Conservation (phyloP, 192 early-diverging fungal genomes). For the Podochytrium sp. region DNA sequence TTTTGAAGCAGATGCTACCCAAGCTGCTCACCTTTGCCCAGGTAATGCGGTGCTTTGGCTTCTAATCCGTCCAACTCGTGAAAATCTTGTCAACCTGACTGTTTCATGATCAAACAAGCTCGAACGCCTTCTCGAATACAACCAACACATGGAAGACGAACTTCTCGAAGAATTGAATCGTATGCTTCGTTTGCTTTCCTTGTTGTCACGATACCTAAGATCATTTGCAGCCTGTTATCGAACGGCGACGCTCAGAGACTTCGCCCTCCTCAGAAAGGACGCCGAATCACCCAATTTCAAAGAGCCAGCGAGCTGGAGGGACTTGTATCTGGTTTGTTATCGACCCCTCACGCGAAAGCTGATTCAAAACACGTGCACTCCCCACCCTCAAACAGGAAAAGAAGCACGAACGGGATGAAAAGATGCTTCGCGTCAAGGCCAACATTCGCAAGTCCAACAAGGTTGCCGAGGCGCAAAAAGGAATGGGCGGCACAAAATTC, state of each 20-base stretch:
- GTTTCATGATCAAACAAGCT: conserved; percentile 1
- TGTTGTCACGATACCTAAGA: background rate
- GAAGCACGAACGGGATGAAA: conserved; percentile 20
- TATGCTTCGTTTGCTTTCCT: background rate
- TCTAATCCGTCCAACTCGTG: background rate
- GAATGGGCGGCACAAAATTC: background rate
- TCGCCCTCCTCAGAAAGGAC: conserved; percentile 2
- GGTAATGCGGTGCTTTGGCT: background rate
- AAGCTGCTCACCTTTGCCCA: conserved; percentile 5
- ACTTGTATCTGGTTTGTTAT: conserved; percentile 2
- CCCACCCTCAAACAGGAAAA: background rate
- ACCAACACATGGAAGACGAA: conserved; percentile 27
- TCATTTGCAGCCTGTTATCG: background rate
- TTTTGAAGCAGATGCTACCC: conserved; percentile 5
- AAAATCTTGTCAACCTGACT: conserved; percentile 7
- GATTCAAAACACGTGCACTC: background rate
- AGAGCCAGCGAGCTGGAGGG: conserved; percentile 14
- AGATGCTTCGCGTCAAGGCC: background rate
- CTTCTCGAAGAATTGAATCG: conserved; percentile 8
- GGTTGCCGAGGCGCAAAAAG: conserved; percentile 1
- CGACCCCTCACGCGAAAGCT: too few relatives aligned
- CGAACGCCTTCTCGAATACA: conserved; percentile 21
- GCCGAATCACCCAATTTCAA: conserved; percentile 9
- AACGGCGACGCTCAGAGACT: conserved; percentile 3
- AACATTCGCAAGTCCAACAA: conserved; percentile 7